A percentile compares a stretch with the other conserved stretches of the same genome.
These are phyloP conservation scores for Massariosphaeria phaeospora DNA, from an alignment of 495 filamentous ascomycete genomes.

Conservation along the genomic window DNA sequence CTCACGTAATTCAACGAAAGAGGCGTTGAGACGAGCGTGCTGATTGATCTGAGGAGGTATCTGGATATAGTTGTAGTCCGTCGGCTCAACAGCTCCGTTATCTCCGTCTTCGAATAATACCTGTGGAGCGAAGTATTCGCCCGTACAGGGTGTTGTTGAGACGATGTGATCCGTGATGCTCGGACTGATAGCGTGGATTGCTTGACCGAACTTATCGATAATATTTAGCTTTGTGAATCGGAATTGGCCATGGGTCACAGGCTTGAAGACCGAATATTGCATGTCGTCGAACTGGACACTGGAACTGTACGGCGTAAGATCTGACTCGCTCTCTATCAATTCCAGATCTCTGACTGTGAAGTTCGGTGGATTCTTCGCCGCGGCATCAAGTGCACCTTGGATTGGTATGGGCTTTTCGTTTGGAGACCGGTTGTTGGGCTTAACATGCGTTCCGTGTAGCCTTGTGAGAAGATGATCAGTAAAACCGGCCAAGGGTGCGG, in stretches of 20 bases:
- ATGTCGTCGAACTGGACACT: background rate
- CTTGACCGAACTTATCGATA: slow-evolving; percentile 51
- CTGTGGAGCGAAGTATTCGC: slow-evolving; percentile 14
- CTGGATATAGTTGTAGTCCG: slow-evolving; percentile 44
- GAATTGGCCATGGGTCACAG: slow-evolving; percentile 19
- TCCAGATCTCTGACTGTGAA: background rate
- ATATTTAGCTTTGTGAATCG: slow-evolving; percentile 43
- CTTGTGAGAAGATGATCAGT: slow-evolving; percentile 44
- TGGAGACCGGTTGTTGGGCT: slow-evolving; percentile 35
- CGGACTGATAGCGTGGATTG: slow-evolving; percentile 37
- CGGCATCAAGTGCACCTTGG: background rate
- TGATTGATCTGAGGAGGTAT: slow-evolving; percentile 50
- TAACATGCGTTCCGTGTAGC: slow-evolving; percentile 45
- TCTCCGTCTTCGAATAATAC: background rate
- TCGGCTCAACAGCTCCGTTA: slow-evolving; percentile 1
- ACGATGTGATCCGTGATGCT: background rate
- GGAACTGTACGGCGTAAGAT: slow-evolving; percentile 37
- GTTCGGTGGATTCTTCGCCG: background rate
- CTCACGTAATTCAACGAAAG: slow-evolving; percentile 32
- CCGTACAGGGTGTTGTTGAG: background rate
- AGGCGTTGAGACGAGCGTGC: slow-evolving; percentile 42
- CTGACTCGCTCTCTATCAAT: slow-evolving; percentile 31
- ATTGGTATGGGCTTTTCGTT: slow-evolving; percentile 14
- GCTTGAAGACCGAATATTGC: slow-evolving; percentile 9
- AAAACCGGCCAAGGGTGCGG: slow-evolving; percentile 44